Percentiles rank a stretch among this genome's conserved stretches.
These are phyloP conservation scores for Phalaenopsis equestris DNA, from an alignment of 106 monocot genomes.

Conservation along the genomic window DNA sequence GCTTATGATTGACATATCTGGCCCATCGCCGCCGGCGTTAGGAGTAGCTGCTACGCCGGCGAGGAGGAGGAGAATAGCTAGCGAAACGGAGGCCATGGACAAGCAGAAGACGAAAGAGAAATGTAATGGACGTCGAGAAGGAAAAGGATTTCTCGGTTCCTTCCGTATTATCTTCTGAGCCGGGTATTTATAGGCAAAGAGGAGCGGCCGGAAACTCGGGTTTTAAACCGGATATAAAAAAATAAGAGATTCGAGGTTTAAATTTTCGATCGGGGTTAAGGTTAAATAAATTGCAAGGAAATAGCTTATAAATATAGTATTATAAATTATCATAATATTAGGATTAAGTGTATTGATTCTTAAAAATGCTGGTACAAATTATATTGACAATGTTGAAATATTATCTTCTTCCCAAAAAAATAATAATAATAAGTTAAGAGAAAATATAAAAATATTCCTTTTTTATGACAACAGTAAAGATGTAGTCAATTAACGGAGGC, in stretches of 20 bases:
- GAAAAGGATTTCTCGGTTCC: background rate
- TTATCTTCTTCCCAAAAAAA: no score
- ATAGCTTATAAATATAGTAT: background rate
- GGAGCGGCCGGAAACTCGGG: background rate
- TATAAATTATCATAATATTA: no score
- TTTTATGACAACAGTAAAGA: no score
- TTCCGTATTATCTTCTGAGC: background rate
- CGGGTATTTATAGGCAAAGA: background rate
- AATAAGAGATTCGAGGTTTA: no score
- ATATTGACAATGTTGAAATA: no score
- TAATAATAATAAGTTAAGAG: no score
- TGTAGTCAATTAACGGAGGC: no score
- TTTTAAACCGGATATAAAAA: background rate
- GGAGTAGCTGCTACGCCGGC: background rate
- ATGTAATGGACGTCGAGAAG: background rate
- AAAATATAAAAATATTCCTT: no score
- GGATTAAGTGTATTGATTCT: no score
- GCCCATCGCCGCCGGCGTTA: background rate
- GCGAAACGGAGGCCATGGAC: background rate
- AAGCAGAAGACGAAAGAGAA: background rate
- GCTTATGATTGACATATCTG: constrained; percentile 31
- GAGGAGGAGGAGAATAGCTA: constrained; percentile 11
- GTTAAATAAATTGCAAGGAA: background rate
- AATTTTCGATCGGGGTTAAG: no score
- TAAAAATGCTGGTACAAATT: no score